These are phyloP conservation scores for Tylopilus felleus DNA, from an alignment of 768 basidiomycete genomes.

Conservation along the genomic window DNA sequence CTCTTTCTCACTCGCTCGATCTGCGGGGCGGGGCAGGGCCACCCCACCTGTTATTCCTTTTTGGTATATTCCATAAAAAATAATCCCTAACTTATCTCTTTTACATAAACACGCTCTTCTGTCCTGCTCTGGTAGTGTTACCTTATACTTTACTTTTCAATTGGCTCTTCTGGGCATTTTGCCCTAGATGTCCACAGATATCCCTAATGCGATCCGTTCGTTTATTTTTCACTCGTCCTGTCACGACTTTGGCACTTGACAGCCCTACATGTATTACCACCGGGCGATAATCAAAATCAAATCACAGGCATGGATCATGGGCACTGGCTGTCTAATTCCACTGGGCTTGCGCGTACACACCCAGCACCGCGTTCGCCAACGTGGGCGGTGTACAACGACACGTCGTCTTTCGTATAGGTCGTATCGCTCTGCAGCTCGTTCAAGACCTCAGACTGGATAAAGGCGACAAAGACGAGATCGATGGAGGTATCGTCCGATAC, in stretches of 20 bases:
- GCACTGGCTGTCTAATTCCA: too few relatives aligned
- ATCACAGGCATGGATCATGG: background rate
- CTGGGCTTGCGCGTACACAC: conserved; percentile 36
- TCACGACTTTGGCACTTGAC: too few relatives aligned
- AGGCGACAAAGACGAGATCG: conserved; percentile 76
- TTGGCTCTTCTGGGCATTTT: background rate
- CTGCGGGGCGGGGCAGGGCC: background rate
- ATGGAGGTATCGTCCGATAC: conserved; percentile 49
- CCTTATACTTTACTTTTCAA: background rate
- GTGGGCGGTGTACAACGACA: conserved; percentile 50
- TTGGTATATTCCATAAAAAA: background rate
- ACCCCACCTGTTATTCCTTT: background rate
- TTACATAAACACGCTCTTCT: background rate
- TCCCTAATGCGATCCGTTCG: background rate
- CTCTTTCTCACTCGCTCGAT: background rate
- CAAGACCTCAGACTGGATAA: conserved; percentile 55
- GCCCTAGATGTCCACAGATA: background rate
- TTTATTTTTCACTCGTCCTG: background rate
- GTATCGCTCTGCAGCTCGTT: conserved; percentile 48
- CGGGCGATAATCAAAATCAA: background rate
- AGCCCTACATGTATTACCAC: background rate
- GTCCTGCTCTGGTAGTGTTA: background rate
- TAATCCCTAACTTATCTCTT: background rate
- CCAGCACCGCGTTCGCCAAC: conserved; percentile 36
- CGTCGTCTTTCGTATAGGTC: conserved; percentile 51